Conservation (phyloP, 495 filamentous ascomycete genomes). For the Penicillium subrubescens region DNA sequence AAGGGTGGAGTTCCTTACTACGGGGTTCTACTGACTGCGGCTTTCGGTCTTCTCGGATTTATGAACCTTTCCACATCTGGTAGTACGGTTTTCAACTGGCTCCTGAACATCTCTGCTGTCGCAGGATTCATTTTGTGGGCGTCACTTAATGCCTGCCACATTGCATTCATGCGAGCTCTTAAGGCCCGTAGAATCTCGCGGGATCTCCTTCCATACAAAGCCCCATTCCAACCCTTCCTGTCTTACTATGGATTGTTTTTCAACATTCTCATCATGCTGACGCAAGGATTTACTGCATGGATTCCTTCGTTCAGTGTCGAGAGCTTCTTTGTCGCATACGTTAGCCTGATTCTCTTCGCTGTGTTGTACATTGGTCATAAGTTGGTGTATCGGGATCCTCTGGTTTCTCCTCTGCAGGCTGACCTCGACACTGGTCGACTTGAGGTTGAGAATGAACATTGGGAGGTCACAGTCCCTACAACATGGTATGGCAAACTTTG, state of each 20-base stretch:
- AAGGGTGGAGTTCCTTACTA: constrained; percentile 44
- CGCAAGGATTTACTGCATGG: constrained; percentile 64
- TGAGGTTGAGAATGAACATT: constrained; percentile 14
- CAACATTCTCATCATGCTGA: constrained; percentile 59
- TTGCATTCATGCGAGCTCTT: constrained; percentile 56
- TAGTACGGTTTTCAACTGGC: constrained; percentile 46
- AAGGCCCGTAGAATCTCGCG: constrained; percentile 47
- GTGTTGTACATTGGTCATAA: constrained; percentile 54
- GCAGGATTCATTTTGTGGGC: constrained; percentile 63
- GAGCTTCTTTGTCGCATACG: constrained; percentile 55
- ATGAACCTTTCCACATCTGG: constrained; percentile 39
- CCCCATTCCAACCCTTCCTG: constrained; percentile 52
- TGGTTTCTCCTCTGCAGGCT: constrained; percentile 30
- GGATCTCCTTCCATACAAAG: constrained; percentile 52
- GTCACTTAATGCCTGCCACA: constrained; percentile 53
- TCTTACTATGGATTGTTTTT: constrained; percentile 57
- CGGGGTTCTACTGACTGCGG: constrained; percentile 40
- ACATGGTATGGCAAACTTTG: constrained; percentile 18
- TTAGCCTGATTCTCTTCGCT: constrained; percentile 55
- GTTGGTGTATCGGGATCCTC: constrained; percentile 31
- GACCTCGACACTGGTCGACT: constrained; percentile 38
- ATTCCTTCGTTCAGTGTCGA: constrained; percentile 53
- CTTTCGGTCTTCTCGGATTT: constrained; percentile 48
- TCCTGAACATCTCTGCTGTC: constrained; percentile 56
- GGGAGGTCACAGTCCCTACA: constrained; percentile 11